phyloP scores from a whole-genome alignment of 2,329 filamentous ascomycete genomes.

The Zalaria obscura region DNA sequence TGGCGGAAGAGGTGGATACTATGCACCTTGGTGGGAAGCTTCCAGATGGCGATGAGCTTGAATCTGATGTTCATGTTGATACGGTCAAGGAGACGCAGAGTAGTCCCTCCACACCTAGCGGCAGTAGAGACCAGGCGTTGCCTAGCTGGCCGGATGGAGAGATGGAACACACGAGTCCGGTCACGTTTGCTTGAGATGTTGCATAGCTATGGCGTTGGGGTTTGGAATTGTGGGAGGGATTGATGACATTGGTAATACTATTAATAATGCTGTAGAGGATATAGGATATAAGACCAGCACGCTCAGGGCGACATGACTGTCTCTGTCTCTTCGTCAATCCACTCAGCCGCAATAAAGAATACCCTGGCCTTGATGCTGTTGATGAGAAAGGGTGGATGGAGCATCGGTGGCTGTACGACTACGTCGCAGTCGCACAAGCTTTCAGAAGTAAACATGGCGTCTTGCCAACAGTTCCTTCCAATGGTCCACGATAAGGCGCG shows the following conservation, averaged over 20 bases:
- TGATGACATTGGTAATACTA: not conserved
- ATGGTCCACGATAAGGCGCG: too few relatives aligned
- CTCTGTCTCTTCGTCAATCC: too few relatives aligned
- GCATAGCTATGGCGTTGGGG: too few relatives aligned
- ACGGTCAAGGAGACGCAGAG: constrained; percentile 23
- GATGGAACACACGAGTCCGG: not conserved
- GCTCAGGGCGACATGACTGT: too few relatives aligned
- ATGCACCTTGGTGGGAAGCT: not conserved
- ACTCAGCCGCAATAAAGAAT: too few relatives aligned
- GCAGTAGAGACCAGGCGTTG: constrained; percentile 18
- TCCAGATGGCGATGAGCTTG: not conserved
- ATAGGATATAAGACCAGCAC: not conserved
- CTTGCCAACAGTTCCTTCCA: too few relatives aligned
- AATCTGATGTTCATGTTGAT: not conserved
- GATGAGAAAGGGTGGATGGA: too few relatives aligned
- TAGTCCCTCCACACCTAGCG: constrained; percentile 28
- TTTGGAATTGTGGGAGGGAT: not conserved
- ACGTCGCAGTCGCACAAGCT: too few relatives aligned
- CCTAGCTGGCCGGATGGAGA: not conserved
- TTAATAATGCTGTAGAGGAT: not conserved
- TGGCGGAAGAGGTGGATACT: constrained; percentile 4
- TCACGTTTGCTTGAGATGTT: not conserved
- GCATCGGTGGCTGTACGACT: too few relatives aligned
- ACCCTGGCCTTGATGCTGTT: too few relatives aligned
- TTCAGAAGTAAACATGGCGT: too few relatives aligned